Evolutionary conservation across 768 basidiomycete species (phyloP), one percentile per base, ranked within the genome.

Genomic region (Mycena epipterygia): DNA sequence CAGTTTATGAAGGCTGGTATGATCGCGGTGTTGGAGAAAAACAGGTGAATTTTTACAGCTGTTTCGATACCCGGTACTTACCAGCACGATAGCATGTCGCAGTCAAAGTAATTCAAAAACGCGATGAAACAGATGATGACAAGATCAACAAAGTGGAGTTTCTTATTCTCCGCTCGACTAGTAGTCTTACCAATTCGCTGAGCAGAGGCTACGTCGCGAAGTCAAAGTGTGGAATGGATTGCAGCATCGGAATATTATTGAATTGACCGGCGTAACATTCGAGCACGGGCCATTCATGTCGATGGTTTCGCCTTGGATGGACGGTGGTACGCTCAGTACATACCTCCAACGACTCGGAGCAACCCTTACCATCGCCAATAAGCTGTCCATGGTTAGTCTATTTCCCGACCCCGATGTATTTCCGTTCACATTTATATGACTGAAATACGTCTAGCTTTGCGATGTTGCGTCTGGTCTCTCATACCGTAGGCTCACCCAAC

Each of bases 201-300:
- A 29, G 19, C 30, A 74, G 73, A 59, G 70, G 27, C 55, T 74
- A 30, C 57, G 73, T 21, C 70, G 70, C 16, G 81, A 83, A 61
- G 72, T 82, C 37, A 59, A 62, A 12, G 64, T 80, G 8, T 82
- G 81, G 81, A 52, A 74, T 44, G 59, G 33, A n/a, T 76, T 82
- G 14, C 52, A 72, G 1, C 81, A 83, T 64, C 55, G 23, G 23
- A 82, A 82, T 32, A 53, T 82, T 8, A 35, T 83, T 23, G 78
- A 78, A 21, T 70, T 82, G 0, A 76, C 74, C 7, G 80, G 81
- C 21, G 75, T 72, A 13, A 69, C 76, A 25, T 62, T 25, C 1
- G 76, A 63, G 35, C 82, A 76, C 62, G 82, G 82, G 2, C 76
- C 74, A 4, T 76, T 78, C 57, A 51, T 68, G 4, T 79, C 82